Evolutionary conservation across 306 rosid species (phyloP).

Genomic region (Lotus japonicus): DNA sequence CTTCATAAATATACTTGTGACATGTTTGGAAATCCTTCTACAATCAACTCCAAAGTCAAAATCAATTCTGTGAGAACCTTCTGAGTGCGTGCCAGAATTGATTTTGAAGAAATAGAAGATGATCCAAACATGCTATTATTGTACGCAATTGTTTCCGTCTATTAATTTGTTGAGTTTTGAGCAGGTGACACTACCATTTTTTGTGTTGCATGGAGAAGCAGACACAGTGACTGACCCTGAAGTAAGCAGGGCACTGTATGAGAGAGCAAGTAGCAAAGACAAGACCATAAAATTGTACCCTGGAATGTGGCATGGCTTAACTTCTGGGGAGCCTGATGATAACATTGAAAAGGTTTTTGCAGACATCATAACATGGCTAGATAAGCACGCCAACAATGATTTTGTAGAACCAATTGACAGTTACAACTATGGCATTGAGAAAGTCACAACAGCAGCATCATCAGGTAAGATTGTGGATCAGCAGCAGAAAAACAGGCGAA

Average conservation of each 20-base stretch:
- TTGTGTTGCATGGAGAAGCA: slow-evolving; percentile 89
- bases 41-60: too few relatives aligned
- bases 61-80: too few relatives aligned
- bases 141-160: neutral
- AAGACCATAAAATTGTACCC: slow-evolving; percentile 70
- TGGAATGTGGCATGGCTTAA: slow-evolving; percentile 92
- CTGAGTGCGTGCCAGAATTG: too few relatives aligned
- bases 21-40: too few relatives aligned
- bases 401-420: neutral
- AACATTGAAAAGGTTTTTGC: slow-evolving; percentile 58
- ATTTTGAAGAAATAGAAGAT: too few relatives aligned
- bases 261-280: slow-evolving; percentile 65
- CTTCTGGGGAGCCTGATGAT: slow-evolving; percentile 83
- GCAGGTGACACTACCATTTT: slow-evolving; percentile 83
- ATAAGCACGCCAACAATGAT: slow-evolving; percentile 28
- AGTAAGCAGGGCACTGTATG: slow-evolving; percentile 70
- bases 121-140: neutral
- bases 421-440: neutral
- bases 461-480: neutral
- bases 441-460: slow-evolving; percentile 12
- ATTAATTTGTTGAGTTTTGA: neutral
- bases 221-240: slow-evolving; percentile 93
- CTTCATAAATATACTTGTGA: too few relatives aligned
- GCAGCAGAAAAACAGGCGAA: neutral
- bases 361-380: slow-evolving; percentile 71